phyloP scores from a whole-genome alignment of 2,329 filamentous ascomycete species.

The Botrytis hyacinthi region DNA sequence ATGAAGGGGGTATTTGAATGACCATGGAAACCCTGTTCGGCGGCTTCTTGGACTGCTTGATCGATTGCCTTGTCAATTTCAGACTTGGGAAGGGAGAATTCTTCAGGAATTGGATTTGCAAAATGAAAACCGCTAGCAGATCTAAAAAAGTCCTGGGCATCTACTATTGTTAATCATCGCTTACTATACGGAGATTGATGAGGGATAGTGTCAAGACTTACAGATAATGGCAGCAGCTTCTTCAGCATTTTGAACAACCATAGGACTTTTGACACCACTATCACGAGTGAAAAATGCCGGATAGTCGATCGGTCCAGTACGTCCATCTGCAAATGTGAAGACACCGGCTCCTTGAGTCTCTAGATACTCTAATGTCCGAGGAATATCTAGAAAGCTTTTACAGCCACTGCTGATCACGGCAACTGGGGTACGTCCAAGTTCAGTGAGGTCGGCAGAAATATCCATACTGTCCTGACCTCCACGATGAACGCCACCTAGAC shows the following conservation, averaged over 20 bases:
- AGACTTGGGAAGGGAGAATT: conserved; percentile 57
- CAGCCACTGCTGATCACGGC: conserved; percentile 87
- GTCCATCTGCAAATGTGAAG: conserved; percentile 84
- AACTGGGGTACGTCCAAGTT: conserved; percentile 84
- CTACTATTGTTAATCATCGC: conserved; percentile 37
- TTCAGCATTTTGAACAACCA: conserved; percentile 67
- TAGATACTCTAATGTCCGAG: conserved; percentile 76
- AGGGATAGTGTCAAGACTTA: conserved; percentile 41
- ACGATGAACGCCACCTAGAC: conserved; percentile 89
- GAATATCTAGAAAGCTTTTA: conserved; percentile 94
- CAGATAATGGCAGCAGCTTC: conserved; percentile 88
- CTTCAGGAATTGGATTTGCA: conserved; percentile 72
- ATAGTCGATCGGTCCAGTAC: conserved; percentile 71
- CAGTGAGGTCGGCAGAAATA: conserved; percentile 90
- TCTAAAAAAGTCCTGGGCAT: conserved; percentile 72
- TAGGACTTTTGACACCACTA: conserved; percentile 77
- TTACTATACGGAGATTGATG: background rate
- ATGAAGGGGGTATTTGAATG: conserved; percentile 70
- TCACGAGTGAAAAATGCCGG: conserved; percentile 92
- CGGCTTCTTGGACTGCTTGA: conserved; percentile 54
- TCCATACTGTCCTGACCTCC: conserved; percentile 86
- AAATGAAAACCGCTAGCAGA: conserved; percentile 71
- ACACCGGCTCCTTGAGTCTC: conserved; percentile 76
- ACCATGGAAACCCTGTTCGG: conserved; percentile 54
- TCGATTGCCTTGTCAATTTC: conserved; percentile 58